A percentile compares a stretch with the other conserved stretches of the same genome.
Conservation (phyloP, 2,329 filamentous ascomycete genomes). For the Clathrospora elynae region DNA sequence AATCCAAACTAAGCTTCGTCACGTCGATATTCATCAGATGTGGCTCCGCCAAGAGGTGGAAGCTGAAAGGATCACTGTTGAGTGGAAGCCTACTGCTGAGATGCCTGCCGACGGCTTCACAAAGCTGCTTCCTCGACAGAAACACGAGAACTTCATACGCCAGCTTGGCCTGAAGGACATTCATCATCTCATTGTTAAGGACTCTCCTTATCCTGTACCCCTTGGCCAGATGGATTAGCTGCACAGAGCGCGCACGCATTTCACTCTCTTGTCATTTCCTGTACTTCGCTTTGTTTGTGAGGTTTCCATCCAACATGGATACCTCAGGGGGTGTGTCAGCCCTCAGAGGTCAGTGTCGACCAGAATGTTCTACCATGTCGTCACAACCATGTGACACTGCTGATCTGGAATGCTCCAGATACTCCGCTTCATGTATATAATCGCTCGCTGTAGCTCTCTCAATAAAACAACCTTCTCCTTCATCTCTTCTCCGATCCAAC, state of each 20-base stretch:
- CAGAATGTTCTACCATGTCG: too few species aligned
- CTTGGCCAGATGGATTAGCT: background rate
- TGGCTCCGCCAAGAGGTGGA: slow-evolving; percentile 15
- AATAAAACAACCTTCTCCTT: background rate
- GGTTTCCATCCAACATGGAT: background rate
- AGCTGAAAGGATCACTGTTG: slow-evolving; percentile 4
- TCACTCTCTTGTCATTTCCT: background rate
- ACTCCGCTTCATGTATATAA: background rate
- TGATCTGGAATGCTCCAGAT: too few species aligned
- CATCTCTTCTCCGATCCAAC: background rate
- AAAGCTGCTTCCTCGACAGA: slow-evolving; percentile 10
- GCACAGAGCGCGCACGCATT: background rate
- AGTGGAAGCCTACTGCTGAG: slow-evolving; percentile 3
- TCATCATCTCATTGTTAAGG: too few species aligned
- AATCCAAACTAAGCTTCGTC: slow-evolving; percentile 1
- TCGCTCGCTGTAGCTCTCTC: background rate
- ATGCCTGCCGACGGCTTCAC: slow-evolving; percentile 12
- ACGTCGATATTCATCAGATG: slow-evolving; percentile 14
- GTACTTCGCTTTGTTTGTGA: background rate
- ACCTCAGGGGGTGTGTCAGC: too few species aligned
- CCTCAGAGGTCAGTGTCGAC: too few species aligned
- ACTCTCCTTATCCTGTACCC: background rate
- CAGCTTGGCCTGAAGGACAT: slow-evolving; percentile 4
- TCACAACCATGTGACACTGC: too few species aligned
- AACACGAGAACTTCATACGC: slow-evolving; percentile 7